These are phyloP conservation scores for Ambrosia trifida DNA, from an alignment of 129 eudicot genomes.

Conservation along the genomic window DNA sequence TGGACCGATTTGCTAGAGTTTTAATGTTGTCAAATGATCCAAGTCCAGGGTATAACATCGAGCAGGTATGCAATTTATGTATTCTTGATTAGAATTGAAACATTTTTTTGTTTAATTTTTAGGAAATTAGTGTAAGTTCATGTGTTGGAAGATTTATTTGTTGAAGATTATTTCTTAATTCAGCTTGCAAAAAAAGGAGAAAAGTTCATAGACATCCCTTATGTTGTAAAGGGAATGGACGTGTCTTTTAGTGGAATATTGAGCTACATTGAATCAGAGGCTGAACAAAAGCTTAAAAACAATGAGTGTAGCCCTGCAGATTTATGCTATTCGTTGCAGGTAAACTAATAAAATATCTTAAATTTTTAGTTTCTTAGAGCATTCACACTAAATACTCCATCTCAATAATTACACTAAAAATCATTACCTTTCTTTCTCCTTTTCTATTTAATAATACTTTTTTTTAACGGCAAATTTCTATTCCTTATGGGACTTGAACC, in stretches of 20 bases:
- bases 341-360: slow-evolving; percentile 20
- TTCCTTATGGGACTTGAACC: no score
- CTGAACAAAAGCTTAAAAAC: slow-evolving; percentile 77
- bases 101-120: no score
- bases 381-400: no score
- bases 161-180: background rate
- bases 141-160: background rate
- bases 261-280: slow-evolving; percentile 88
- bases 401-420: no score
- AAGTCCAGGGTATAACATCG: slow-evolving; percentile 91
- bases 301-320: slow-evolving; percentile 98
- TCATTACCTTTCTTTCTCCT: no score
- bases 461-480: no score
- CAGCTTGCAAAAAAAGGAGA: slow-evolving; percentile 99
- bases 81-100: background rate
- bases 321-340: slow-evolving; percentile 95
- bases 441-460: no score
- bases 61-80: slow-evolving; percentile 54
- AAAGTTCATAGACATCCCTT: slow-evolving; percentile 83
- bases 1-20: slow-evolving; percentile 92
- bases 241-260: slow-evolving; percentile 94
- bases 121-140: background rate
- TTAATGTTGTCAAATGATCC: slow-evolving; percentile 84
- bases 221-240: slow-evolving; percentile 96
- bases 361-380: background rate